Conservation (phyloP, 176 grass and related monocot species). For the Oryza punctata region DNA sequence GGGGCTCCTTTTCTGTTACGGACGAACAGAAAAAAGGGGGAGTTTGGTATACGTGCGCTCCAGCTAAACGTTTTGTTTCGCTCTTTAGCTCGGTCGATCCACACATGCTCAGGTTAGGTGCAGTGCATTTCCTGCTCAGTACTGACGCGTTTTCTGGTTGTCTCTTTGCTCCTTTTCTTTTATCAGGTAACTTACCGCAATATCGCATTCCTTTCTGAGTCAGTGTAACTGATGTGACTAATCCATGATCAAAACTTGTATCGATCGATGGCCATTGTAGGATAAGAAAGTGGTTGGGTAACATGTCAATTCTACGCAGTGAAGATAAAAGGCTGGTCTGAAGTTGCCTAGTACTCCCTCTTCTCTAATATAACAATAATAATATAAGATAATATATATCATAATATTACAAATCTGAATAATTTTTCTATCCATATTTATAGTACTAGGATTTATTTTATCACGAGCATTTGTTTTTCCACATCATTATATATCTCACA, state of each 20-base stretch:
- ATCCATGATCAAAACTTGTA: background rate
- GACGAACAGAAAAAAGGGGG: background rate
- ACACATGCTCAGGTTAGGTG: background rate
- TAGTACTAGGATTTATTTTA: too few relatives aligned
- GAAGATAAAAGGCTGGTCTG: background rate
- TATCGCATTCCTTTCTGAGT: background rate
- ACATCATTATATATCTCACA: background rate
- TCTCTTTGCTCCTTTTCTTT: background rate
- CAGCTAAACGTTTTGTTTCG: background rate
- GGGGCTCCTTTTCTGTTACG: background rate
- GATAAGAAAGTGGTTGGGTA: background rate
- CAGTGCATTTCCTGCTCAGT: background rate
- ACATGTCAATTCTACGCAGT: background rate
- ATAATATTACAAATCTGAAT: too few relatives aligned
- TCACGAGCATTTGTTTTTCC: background rate
- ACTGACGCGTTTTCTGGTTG: background rate
- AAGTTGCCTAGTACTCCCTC: too few relatives aligned
- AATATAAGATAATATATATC: too few relatives aligned
- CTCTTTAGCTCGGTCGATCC: background rate
- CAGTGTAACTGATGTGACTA: conserved; percentile 2
- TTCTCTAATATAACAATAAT: too few relatives aligned
- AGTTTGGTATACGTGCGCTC: background rate
- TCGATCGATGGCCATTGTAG: background rate
- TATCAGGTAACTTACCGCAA: background rate
- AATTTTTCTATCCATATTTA: too few relatives aligned